phyloP scores from a whole-genome alignment of 306 rosid species.

The Macrotyloma uniflorum region DNA sequence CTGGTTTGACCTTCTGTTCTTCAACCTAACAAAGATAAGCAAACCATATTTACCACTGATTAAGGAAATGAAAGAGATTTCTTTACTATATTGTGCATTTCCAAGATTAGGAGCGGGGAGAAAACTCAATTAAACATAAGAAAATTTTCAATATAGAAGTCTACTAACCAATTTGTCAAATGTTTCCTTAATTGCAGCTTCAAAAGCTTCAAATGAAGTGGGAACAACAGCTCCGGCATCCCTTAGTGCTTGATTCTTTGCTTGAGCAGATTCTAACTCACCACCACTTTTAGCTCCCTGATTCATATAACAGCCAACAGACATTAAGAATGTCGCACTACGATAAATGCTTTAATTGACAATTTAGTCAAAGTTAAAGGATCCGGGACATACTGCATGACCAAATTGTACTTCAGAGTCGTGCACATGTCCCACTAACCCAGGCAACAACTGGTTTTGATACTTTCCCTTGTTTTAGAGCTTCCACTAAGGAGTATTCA shows the following conservation, averaged over 20 bases:
- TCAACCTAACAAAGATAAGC: conserved; percentile 55
- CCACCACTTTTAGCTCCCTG: conserved; percentile 99
- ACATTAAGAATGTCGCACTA: conserved; percentile 38
- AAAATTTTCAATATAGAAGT: conserved; percentile 36
- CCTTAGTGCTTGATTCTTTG: conserved; percentile 87
- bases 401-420: conserved; percentile 99
- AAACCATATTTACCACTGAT: conserved; percentile 17
- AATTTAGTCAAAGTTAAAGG: conserved; percentile 29
- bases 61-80: conserved; percentile 28
- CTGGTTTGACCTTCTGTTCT: conserved; percentile 71
- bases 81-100: conserved; percentile 4
- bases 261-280: conserved; percentile 98
- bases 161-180: conserved; percentile 82
- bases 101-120: conserved; percentile 2
- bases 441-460: conserved; percentile 96
- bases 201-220: conserved; percentile 88
- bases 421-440: conserved; percentile 99
- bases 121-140: conserved; percentile 2
- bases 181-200: conserved; percentile 75
- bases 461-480: conserved; percentile 92
- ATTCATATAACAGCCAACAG: conserved; percentile 30
- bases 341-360: conserved; percentile 27
- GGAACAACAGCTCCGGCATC: conserved; percentile 99
- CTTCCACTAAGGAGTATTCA: conserved; percentile 96
- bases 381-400: conserved; percentile 83